These are phyloP conservation scores for Cladophialophora psammophila DNA, from an alignment of 2,329 filamentous ascomycete species.

Conservation along the genomic window DNA sequence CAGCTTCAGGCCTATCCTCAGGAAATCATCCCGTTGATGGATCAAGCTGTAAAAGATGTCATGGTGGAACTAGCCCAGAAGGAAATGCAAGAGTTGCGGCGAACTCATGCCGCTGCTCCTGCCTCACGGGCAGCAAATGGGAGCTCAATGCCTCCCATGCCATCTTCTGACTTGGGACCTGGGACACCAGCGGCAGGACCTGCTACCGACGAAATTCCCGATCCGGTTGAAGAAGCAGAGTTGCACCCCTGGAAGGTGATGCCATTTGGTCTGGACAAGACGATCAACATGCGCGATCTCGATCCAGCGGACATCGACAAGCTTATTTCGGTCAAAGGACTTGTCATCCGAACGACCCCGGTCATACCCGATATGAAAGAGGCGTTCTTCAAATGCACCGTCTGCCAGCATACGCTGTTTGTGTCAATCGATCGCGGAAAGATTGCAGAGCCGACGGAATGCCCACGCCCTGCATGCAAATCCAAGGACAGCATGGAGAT, in stretches of 20 bases:
- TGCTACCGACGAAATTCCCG: slow-evolving; percentile 65
- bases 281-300: slow-evolving; percentile 89
- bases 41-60: slow-evolving; percentile 89
- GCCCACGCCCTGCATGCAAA: slow-evolving; percentile 80
- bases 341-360: slow-evolving; percentile 93
- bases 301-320: slow-evolving; percentile 98
- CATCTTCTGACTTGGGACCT: slow-evolving; percentile 77
- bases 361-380: slow-evolving; percentile 99
- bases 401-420: slow-evolving; percentile 88
- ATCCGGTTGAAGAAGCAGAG: slow-evolving; percentile 78
- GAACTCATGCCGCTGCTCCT: slow-evolving; percentile 61
- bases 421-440: slow-evolving; percentile 94
- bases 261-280: slow-evolving; percentile 85
- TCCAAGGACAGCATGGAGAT: slow-evolving; percentile 98
- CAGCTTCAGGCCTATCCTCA: slow-evolving; percentile 93
- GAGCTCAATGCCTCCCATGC: slow-evolving; percentile 78
- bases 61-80: slow-evolving; percentile 89
- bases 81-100: slow-evolving; percentile 74
- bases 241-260: slow-evolving; percentile 83
- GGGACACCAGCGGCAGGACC: slow-evolving; percentile 50
- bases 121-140: slow-evolving; percentile 57
- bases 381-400: slow-evolving; percentile 94
- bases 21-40: slow-evolving; percentile 96
- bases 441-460: slow-evolving; percentile 92
- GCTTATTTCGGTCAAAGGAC: slow-evolving; percentile 89